Evolutionary conservation across 805 yeast species (phyloP), one percentile per base, ranked within the genome.

Genomic region (Starmerella floricola): DNA sequence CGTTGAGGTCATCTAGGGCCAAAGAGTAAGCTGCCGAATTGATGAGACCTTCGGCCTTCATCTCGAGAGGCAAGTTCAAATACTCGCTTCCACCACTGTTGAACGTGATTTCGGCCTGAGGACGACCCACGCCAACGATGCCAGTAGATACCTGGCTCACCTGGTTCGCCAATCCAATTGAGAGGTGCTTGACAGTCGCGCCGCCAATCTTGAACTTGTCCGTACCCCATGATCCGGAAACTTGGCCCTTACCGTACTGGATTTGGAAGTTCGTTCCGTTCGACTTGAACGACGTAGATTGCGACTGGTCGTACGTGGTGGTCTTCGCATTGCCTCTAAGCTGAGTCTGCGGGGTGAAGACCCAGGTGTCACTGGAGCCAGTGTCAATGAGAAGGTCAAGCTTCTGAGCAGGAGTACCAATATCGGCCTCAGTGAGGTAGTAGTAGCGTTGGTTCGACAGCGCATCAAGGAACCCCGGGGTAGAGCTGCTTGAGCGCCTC

Each of bases 351-450:
- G 69, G 56, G 21, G 67, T 63, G 45, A 72, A 65, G 18, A 79
- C 73, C 83, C 84, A 79, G 18, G 81, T 60, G 56, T 80, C 88
- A 0, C 82, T 70, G 0, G 86, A 78, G 2, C 88, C 91, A 1
- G 87, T 80, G 54, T 80, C 91, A n/a, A 80, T 56, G 30, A 77
- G 57, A 8, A 79, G 74, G 8, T 64, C 64, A 5, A 79, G 63
- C n/a, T 62, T 57, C 52, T 78, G 79, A 1, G 64, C 54, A 1
- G 77, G 70, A 0, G 82, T 71, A 3, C 91, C 88, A 17, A 80
- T 48, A 16, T 55, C 47, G 4, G 61, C 60, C 26, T 56, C 53
- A 12, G 66, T 55, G 12, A 60, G 50, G 44, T 62, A 62, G 48
- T 45, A 62, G 49, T 49, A 59, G 42, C 57, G 56, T 42, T 59